Conservation (phyloP, 1,284 basidiomycete species). For the Ceratobasidium sp. region DNA sequence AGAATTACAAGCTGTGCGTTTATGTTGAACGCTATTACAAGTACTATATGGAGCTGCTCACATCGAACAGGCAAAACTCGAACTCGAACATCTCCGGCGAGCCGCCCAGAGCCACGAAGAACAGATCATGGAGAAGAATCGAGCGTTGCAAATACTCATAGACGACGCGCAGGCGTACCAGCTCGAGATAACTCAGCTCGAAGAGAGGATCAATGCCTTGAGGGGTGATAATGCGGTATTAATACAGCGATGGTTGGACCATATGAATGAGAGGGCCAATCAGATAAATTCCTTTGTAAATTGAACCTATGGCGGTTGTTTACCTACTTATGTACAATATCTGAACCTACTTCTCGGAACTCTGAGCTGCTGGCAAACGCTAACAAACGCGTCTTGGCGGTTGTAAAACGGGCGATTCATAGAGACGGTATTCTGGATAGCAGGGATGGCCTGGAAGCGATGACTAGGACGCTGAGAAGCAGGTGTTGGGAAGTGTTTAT, state of each 20-base stretch:
- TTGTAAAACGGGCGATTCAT: no score
- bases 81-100: constrained; percentile 75
- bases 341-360: background rate
- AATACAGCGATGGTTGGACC: constrained; percentile 94
- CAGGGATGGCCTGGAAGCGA: no score
- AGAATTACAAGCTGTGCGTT: background rate
- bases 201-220: constrained; percentile 86
- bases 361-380: no score
- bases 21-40: background rate
- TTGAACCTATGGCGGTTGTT: constrained; percentile 9
- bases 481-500: no score
- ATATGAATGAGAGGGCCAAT: constrained; percentile 92
- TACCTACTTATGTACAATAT: background rate
- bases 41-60: background rate
- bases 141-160: constrained; percentile 90
- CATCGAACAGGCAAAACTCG: constrained; percentile 70
- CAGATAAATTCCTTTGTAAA: constrained; percentile 76
- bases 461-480: no score
- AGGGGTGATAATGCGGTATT: constrained; percentile 94
- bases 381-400: no score
- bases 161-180: constrained; percentile 94
- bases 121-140: constrained; percentile 88
- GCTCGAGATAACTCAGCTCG: constrained; percentile 90
- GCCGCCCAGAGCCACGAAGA: constrained; percentile 89
- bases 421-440: no score